Percentiles rank a stretch among this genome's conserved stretches.
Evolutionary conservation across 2,329 filamentous ascomycete species (phyloP).

Genomic region (Metarhizium brunneum): DNA sequence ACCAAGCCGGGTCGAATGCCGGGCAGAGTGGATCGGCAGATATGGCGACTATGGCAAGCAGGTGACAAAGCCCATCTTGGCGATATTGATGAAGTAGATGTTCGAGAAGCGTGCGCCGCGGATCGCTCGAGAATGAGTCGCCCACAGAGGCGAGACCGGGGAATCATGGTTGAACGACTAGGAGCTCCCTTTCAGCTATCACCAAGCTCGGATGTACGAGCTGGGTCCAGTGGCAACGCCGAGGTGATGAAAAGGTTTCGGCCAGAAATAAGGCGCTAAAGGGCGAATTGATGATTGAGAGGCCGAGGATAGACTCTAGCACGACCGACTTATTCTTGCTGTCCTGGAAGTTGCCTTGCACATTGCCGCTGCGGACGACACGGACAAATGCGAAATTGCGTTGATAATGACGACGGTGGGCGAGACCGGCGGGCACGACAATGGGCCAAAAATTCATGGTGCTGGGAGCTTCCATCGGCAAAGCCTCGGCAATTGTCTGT

Average conservation of each 20-base stretch:
- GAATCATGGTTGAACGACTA: constrained; percentile 25
- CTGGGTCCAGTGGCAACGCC: constrained; percentile 2
- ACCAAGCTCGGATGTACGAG: constrained; percentile 5
- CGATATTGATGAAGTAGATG: constrained; percentile 14
- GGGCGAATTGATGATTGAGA: neutral
- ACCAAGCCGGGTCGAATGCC: constrained; percentile 17
- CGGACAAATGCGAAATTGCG: constrained; percentile 9
- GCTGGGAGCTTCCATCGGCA: constrained; percentile 22
- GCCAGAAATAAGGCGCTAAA: neutral
- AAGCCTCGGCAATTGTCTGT: constrained; percentile 13
- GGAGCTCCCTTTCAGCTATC: constrained; percentile 1
- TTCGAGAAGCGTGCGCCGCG: constrained; percentile 16
- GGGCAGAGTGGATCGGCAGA: constrained; percentile 23
- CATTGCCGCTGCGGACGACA: constrained; percentile 23
- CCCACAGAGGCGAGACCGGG: constrained; percentile 29
- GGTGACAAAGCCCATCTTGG: constrained; percentile 18
- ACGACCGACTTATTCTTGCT: constrained; percentile 6
- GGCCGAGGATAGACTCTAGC: neutral
- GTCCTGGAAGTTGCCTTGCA: constrained; percentile 17
- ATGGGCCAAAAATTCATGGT: neutral
- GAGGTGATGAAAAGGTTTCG: neutral
- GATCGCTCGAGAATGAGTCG: constrained; percentile 28
- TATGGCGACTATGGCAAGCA: constrained; percentile 17
- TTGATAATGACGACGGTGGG: constrained; percentile 19
- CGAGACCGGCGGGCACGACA: constrained; percentile 9